phyloP scores from a whole-genome alignment of 352 stramenopile species.

The Pythium apleroticum region DNA sequence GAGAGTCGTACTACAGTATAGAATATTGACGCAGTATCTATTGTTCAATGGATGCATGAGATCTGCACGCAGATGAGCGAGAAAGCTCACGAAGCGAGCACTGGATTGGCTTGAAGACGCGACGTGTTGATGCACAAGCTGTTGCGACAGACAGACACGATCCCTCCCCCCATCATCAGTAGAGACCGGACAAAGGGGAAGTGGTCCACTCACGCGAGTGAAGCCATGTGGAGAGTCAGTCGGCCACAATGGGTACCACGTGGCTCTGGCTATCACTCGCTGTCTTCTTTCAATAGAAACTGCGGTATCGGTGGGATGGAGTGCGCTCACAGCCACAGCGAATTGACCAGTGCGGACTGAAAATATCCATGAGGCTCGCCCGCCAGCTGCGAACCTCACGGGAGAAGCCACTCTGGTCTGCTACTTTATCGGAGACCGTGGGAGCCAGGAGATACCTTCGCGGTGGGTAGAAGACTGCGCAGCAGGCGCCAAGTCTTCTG shows the following conservation, averaged over 20 bases:
- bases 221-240: constrained; percentile 5
- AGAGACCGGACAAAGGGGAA: not conserved
- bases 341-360: no score
- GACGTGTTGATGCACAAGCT: not conserved
- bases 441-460: not conserved
- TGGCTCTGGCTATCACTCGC: constrained; percentile 1
- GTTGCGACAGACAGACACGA: not conserved
- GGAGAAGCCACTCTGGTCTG: not conserved
- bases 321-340: not conserved
- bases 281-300: not conserved
- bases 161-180: not conserved
- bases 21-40: not conserved
- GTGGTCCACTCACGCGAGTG: not conserved
- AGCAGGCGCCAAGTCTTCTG: not conserved
- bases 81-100: not conserved
- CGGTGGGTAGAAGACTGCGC: not conserved
- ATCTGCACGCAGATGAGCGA: not conserved
- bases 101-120: not conserved
- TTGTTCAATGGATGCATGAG: not conserved
- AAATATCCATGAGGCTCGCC: not conserved
- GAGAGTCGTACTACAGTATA: constrained; percentile 5
- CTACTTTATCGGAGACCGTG: not conserved
- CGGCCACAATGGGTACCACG: not conserved
- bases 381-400: not conserved
- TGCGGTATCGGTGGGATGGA: not conserved